Conservation (phyloP, 164 flowering plant species). For the Berberis vulgaris region DNA sequence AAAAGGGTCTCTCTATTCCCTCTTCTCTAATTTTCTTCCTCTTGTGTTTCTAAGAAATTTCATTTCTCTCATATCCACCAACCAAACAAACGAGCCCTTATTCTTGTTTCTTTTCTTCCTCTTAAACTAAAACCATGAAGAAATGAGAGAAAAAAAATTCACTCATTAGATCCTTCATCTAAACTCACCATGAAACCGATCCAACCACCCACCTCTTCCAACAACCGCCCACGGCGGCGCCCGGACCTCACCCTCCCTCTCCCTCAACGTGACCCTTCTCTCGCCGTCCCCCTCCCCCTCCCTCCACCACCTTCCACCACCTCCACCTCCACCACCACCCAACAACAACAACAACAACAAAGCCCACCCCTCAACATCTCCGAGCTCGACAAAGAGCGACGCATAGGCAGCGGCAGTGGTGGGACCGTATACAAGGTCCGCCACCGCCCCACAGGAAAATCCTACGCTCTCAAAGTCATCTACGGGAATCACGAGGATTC, state of each 20-base stretch:
- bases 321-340: conserved; percentile 4
- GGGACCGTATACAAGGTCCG: conserved; percentile 84
- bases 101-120: background rate
- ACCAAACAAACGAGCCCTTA: no score
- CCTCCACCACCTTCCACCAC: conserved; percentile 35
- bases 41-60: background rate
- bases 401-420: conserved; percentile 76
- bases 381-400: conserved; percentile 51
- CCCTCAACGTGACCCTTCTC: conserved; percentile 53
- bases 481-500: conserved; percentile 75
- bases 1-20: background rate
- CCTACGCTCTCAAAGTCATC: conserved; percentile 81
- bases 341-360: conserved; percentile 1
- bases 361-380: conserved; percentile 19
- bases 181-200: conserved; percentile 28
- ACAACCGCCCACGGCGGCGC: conserved; percentile 36
- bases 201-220: conserved; percentile 19
- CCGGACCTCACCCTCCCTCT: conserved; percentile 65
- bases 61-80: no score
- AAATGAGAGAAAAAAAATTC: background rate
- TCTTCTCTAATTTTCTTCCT: background rate
- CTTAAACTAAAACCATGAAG: background rate
- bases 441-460: conserved; percentile 40
- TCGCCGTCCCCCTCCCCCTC: conserved; percentile 76
- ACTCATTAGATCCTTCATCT: background rate